Conservation (phyloP, 2,329 filamentous ascomycete genomes). For the Ramularia endophylla region DNA sequence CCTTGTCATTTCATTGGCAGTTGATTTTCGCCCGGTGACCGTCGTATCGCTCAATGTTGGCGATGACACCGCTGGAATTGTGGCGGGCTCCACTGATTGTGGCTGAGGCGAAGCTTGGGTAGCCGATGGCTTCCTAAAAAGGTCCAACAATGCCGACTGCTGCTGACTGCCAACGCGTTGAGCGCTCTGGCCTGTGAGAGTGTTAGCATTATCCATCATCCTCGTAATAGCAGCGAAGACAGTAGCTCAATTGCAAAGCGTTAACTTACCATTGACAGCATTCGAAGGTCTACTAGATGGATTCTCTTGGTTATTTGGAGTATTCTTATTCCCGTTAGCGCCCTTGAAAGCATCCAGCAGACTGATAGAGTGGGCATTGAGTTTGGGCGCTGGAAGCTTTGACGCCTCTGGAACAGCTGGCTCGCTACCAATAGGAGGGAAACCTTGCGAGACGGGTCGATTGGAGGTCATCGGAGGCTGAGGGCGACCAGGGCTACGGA, state of each 20-base stretch:
- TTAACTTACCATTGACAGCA: not conserved
- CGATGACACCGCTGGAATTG: slow-evolving; percentile 9
- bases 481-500: slow-evolving; percentile 1
- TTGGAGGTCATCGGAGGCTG: not conserved
- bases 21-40: slow-evolving; percentile 15
- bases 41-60: slow-evolving; percentile 18
- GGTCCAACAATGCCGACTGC: slow-evolving; percentile 40
- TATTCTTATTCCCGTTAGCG: slow-evolving; percentile 4
- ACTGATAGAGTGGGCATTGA: slow-evolving; percentile 53
- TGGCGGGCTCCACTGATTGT: slow-evolving; percentile 1
- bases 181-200: not conserved
- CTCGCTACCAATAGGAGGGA: slow-evolving; percentile 37
- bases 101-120: slow-evolving; percentile 7
- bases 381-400: slow-evolving; percentile 52
- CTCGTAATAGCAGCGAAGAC: not conserved
- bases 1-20: slow-evolving; percentile 30
- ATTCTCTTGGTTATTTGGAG: not conserved
- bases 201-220: not conserved
- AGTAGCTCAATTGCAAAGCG: too few species aligned
- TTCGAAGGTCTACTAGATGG: slow-evolving; percentile 12
- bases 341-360: slow-evolving; percentile 54
- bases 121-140: slow-evolving; percentile 36
- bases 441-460: slow-evolving; percentile 21
- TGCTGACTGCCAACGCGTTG: slow-evolving; percentile 33
- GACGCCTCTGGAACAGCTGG: slow-evolving; percentile 48